Conservation (phyloP, 495 filamentous ascomycete species). For the Aspergillus olivimuriae region DNA sequence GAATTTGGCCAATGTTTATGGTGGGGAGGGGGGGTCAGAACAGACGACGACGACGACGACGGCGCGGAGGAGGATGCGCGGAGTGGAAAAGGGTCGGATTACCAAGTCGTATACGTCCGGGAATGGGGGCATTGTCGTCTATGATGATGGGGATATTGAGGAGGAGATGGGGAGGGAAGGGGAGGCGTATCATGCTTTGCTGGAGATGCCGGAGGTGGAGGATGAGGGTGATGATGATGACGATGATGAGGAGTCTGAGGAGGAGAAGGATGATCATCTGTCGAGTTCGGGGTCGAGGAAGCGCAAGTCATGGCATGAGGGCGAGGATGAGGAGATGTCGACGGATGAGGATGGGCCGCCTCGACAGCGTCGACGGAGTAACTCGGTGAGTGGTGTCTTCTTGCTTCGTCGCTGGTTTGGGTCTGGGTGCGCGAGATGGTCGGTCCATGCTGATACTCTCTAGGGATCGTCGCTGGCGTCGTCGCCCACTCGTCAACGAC, state of each 20-base stretch:
- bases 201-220: conserved; percentile 85
- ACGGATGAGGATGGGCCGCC: conserved; percentile 45
- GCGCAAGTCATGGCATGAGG: conserved; percentile 71
- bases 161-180: conserved; percentile 70
- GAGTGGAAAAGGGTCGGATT: conserved; percentile 61
- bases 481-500: conserved; percentile 39
- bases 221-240: conserved; percentile 62
- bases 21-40: conserved; percentile 50
- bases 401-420: too few species aligned
- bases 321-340: conserved; percentile 45
- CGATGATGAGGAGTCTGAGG: conserved; percentile 40
- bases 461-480: conserved; percentile 56
- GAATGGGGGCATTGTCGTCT: conserved; percentile 80
- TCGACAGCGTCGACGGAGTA: conserved; percentile 72
- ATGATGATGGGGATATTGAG: conserved; percentile 94
- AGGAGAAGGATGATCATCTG: conserved; percentile 21
- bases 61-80: conserved; percentile 40
- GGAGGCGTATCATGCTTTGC: conserved; percentile 73
- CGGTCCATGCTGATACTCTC: conserved; percentile 19
- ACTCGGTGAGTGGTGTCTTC: conserved; percentile 57
- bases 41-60: conserved; percentile 42
- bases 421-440: too few species aligned
- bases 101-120: conserved; percentile 64
- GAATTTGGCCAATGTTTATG: conserved; percentile 93
- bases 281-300: conserved; percentile 48